Conservation (phyloP, 352 stramenopile species). For the Phytophthora litchii region DNA sequence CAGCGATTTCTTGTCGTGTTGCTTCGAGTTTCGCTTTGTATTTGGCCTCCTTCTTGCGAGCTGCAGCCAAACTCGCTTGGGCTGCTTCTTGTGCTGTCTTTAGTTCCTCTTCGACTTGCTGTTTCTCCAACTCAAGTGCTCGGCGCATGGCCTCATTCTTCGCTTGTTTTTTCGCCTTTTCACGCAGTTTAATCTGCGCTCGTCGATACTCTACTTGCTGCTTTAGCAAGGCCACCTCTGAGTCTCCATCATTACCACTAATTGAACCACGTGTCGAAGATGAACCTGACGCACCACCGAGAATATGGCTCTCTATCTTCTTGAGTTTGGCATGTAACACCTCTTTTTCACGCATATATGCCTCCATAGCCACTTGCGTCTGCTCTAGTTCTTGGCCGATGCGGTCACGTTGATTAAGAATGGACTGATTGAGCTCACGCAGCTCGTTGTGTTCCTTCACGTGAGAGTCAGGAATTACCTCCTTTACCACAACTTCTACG, state of each 20-base stretch:
- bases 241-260: constrained; percentile 39
- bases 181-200: constrained; percentile 78
- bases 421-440: constrained; percentile 64
- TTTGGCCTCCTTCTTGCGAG: constrained; percentile 73
- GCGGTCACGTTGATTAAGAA: constrained; percentile 68
- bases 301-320: constrained; percentile 85
- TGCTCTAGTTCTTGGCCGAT: constrained; percentile 80
- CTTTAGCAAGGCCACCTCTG: constrained; percentile 77
- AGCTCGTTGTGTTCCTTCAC: constrained; percentile 69
- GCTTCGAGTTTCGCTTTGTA: constrained; percentile 74
- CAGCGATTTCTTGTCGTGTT: constrained; percentile 83
- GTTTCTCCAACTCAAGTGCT: constrained; percentile 70
- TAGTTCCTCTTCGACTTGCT: constrained; percentile 76
- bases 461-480: constrained; percentile 78
- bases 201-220: constrained; percentile 84
- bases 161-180: constrained; percentile 75
- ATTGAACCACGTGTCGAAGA: constrained; percentile 17
- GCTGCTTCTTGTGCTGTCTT: constrained; percentile 71
- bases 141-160: constrained; percentile 65
- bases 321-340: constrained; percentile 66
- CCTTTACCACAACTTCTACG: constrained; percentile 73
- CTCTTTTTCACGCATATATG: constrained; percentile 63
- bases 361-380: constrained; percentile 75
- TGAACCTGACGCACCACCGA: constrained; percentile 47
- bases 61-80: constrained; percentile 54